These are phyloP conservation scores for Pythium periplocum DNA, from an alignment of 352 stramenopile genomes.

Conservation along the genomic window DNA sequence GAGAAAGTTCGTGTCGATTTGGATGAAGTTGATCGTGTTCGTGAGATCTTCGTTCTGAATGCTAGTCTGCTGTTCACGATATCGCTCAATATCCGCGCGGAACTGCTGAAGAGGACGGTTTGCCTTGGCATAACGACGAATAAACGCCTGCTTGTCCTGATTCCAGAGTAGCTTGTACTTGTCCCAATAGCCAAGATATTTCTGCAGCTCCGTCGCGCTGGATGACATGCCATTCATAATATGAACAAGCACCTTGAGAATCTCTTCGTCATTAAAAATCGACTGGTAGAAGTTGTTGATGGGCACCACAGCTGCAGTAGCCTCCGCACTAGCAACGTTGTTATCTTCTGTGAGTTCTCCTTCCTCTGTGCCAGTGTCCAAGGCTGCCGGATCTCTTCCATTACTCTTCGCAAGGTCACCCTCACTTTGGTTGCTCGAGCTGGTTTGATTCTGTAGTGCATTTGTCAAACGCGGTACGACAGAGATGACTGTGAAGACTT, in stretches of 20 bases:
- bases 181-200: constrained; percentile 94
- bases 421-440: constrained; percentile 16
- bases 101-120: constrained; percentile 91
- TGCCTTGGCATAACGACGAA: constrained; percentile 93
- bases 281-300: constrained; percentile 88
- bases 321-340: constrained; percentile 3
- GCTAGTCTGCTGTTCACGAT: constrained; percentile 87
- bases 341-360: not conserved
- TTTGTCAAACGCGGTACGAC: constrained; percentile 85
- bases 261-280: constrained; percentile 96
- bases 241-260: constrained; percentile 91
- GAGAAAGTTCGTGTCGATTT: constrained; percentile 92
- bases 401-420: constrained; percentile 1
- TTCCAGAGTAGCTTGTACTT: constrained; percentile 93
- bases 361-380: constrained; percentile 5
- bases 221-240: constrained; percentile 97
- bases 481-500: constrained; percentile 93
- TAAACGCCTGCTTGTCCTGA: constrained; percentile 93
- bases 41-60: constrained; percentile 91
- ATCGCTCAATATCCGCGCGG: constrained; percentile 89
- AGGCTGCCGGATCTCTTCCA: constrained; percentile 5
- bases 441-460: constrained; percentile 28
- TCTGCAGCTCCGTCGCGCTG: constrained; percentile 91
- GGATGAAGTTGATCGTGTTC: constrained; percentile 94
- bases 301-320: not conserved